These are phyloP conservation scores for Colletotrichum liriopes DNA, from an alignment of 2,329 filamentous ascomycete genomes.

Conservation along the genomic window DNA sequence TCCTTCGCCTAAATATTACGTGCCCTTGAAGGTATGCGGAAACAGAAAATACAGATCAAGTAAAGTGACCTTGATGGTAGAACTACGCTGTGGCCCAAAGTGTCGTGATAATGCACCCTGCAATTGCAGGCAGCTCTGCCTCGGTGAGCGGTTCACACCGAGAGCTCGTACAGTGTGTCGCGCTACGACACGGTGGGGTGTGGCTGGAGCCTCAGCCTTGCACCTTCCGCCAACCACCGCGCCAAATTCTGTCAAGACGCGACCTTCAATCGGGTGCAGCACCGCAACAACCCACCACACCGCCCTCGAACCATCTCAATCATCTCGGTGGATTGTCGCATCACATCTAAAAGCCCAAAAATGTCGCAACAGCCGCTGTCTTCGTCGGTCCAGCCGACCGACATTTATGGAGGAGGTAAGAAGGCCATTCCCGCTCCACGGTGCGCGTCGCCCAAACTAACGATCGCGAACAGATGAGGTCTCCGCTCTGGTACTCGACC, in stretches of 20 bases:
- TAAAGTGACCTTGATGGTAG: neutral
- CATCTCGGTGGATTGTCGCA: constrained; percentile 26
- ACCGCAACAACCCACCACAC: constrained; percentile 34
- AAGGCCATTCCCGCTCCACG: constrained; percentile 28
- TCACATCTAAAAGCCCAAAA: constrained; percentile 27
- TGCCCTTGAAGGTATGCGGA: neutral
- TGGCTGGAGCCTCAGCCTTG: constrained; percentile 44
- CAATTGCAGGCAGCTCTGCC: neutral
- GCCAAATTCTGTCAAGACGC: constrained; percentile 36
- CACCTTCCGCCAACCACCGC: constrained; percentile 41
- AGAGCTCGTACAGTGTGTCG: constrained; percentile 41
- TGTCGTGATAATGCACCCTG: neutral
- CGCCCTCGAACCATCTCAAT: constrained; percentile 26
- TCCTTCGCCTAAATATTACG: neutral
- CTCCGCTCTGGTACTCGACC: constrained; percentile 95
- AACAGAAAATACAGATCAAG: neutral
- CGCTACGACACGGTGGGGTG: constrained; percentile 35
- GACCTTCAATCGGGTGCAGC: constrained; percentile 32
- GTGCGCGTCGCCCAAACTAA: constrained; percentile 23
- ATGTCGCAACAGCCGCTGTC: constrained; percentile 73
- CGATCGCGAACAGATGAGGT: constrained; percentile 82
- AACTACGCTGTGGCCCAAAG: neutral
- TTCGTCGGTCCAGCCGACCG: constrained; percentile 71
- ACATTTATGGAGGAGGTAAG: constrained; percentile 76
- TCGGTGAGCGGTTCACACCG: constrained; percentile 37